phyloP scores from a whole-genome alignment of 306 rosid genomes.

The cucumber (Cucumis sativus) region DNA sequence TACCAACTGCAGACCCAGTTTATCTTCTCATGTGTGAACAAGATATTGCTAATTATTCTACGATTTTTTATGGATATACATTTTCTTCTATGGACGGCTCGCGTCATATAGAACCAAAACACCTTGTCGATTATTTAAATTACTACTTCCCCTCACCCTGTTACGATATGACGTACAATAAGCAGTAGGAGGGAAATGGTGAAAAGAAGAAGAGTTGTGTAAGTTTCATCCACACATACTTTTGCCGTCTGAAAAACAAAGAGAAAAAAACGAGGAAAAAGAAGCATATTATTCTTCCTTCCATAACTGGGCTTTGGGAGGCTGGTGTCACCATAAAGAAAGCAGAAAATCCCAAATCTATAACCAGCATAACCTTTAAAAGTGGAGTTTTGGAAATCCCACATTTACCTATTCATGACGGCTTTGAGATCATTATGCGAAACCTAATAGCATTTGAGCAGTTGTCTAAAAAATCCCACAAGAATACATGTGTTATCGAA shows the following conservation, averaged over 20 bases:
- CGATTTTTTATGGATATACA: no score
- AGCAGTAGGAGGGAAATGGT: no score
- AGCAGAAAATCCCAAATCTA: background rate
- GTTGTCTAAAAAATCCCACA: accelerated
- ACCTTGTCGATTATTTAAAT: background rate
- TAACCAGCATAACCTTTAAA: background rate
- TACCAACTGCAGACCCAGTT: no score
- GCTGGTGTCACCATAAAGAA: background rate
- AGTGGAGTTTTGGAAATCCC: slow-evolving; percentile 10
- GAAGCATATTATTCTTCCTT: background rate
- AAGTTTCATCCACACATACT: no score
- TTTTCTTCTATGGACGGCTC: no score
- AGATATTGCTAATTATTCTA: no score
- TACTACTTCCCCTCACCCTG: background rate
- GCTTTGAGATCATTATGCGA: background rate
- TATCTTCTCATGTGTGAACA: no score
- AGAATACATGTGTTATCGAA: background rate
- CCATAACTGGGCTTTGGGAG: background rate
- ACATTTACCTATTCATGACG: background rate
- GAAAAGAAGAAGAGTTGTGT: no score
- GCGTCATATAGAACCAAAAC: background rate
- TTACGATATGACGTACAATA: no score
- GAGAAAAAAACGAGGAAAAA: no score
- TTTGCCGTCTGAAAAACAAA: no score
- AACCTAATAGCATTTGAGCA: slow-evolving; percentile 28